Evolutionary conservation across 495 filamentous ascomycete species (phyloP).

Genomic region (Neurospora sp.): DNA sequence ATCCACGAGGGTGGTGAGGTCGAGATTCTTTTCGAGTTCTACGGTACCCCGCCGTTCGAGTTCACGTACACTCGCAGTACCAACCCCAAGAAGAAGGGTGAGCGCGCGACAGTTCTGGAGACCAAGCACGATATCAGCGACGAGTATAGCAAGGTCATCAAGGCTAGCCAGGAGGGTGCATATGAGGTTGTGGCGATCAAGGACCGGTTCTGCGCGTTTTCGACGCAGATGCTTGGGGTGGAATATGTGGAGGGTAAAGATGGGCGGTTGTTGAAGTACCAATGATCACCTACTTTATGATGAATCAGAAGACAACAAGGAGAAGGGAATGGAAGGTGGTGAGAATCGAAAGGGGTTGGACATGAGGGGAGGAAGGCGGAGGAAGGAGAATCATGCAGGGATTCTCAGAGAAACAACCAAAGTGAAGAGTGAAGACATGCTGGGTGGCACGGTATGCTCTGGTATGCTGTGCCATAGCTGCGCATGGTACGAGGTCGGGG

Average conservation of each 20-base stretch:
- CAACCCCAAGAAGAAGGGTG: slow-evolving; percentile 68
- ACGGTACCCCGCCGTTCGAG: slow-evolving; percentile 91
- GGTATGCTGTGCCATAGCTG: neutral
- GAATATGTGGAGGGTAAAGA: slow-evolving; percentile 33
- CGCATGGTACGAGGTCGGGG: neutral
- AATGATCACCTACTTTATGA: neutral
- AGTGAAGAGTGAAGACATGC: neutral
- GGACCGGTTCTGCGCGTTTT: slow-evolving; percentile 81
- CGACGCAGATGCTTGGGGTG: slow-evolving; percentile 40
- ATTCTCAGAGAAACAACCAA: neutral
- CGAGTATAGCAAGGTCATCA: slow-evolving; percentile 67
- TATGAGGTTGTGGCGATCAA: slow-evolving; percentile 95
- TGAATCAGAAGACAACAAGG: neutral
- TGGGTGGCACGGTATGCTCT: neutral
- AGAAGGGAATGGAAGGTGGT: neutral
- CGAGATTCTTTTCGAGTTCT: slow-evolving; percentile 87
- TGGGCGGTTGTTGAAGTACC: slow-evolving; percentile 12
- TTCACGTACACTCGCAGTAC: slow-evolving; percentile 92
- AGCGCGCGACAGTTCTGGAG: slow-evolving; percentile 70
- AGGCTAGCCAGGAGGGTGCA: slow-evolving; percentile 82
- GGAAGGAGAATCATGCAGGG: neutral
- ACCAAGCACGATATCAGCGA: slow-evolving; percentile 78
- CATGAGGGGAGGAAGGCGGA: neutral
- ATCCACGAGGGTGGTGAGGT: slow-evolving; percentile 94
- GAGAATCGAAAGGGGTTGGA: neutral